Percentiles rank a stretch among this genome's conserved stretches.
Evolutionary conservation across 192 early-diverging fungal genomes (phyloP).

Genomic region (Umbelopsis ramanniana): DNA sequence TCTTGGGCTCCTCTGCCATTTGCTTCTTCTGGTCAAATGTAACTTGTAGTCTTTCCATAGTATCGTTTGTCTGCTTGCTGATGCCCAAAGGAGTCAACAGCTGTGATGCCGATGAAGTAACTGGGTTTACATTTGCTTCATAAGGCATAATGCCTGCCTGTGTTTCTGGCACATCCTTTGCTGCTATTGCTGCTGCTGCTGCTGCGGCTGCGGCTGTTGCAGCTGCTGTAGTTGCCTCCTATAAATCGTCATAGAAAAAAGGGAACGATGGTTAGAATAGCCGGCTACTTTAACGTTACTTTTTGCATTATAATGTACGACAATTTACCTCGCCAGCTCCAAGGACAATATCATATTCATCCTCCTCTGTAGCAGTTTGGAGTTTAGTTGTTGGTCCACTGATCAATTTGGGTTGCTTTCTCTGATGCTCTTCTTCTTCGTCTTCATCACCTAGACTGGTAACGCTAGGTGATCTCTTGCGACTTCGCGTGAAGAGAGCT

Average conservation of each 20-base stretch:
- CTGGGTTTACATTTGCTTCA: constrained; percentile 8
- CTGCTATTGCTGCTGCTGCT: too few species aligned
- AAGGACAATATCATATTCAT: background rate
- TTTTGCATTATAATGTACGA: background rate
- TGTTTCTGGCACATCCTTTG: background rate
- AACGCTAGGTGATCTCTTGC: constrained; percentile 24
- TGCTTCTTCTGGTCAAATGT: constrained; percentile 46
- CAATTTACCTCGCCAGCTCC: background rate
- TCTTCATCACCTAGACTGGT: background rate
- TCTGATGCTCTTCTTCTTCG: constrained; percentile 7
- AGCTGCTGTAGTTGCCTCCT: too few species aligned
- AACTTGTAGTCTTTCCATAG: constrained; percentile 61
- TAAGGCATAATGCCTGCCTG: background rate
- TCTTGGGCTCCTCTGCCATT: constrained; percentile 23
- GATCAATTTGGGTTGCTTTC: constrained; percentile 27
- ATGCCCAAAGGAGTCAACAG: constrained; percentile 33
- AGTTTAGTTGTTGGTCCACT: constrained; percentile 36
- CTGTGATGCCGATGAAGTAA: constrained; percentile 36
- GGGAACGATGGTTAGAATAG: too few species aligned
- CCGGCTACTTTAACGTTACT: too few species aligned
- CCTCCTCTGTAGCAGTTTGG: constrained; percentile 7
- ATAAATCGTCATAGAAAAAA: too few species aligned
- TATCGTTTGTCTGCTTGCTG: constrained; percentile 65
- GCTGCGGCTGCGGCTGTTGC: background rate
- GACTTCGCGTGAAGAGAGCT: constrained; percentile 38